Evolutionary conservation across 2,329 filamentous ascomycete species (phyloP).

Genomic region (Penicillium janthinellum): DNA sequence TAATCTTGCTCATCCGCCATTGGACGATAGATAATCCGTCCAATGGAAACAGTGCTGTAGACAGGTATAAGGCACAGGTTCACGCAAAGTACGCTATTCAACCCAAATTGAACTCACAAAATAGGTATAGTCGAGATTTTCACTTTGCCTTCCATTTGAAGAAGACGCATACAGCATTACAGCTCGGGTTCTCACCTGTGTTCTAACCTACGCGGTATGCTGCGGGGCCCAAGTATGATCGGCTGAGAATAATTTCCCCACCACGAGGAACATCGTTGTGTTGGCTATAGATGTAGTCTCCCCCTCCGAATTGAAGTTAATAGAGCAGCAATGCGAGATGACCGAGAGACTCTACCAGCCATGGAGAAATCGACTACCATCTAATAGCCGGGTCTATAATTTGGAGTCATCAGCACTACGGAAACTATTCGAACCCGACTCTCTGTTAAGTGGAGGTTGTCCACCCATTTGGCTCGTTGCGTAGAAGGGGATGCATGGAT

Average conservation of each 20-base stretch:
- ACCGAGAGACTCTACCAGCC: background rate
- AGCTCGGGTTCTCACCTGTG: too few species aligned
- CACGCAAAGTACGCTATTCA: too few species aligned
- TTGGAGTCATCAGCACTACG: slow-evolving; percentile 11
- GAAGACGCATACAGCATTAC: background rate
- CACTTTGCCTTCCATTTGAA: background rate
- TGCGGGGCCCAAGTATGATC: slow-evolving; percentile 1
- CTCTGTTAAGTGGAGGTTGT: slow-evolving; percentile 9
- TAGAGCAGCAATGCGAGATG: background rate
- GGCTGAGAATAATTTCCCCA: slow-evolving; percentile 2
- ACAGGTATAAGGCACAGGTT: background rate
- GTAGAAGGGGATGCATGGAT: slow-evolving; percentile 11
- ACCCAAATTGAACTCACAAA: background rate
- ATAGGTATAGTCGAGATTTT: background rate
- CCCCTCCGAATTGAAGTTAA: slow-evolving; percentile 5
- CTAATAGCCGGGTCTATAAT: slow-evolving; percentile 2
- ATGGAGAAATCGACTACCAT: background rate
- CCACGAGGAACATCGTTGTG: slow-evolving; percentile 5
- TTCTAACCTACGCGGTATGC: background rate
- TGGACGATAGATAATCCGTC: background rate
- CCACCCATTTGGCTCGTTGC: slow-evolving; percentile 14
- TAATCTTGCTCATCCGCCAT: background rate
- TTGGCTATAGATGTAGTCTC: slow-evolving; percentile 5
- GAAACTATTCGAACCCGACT: slow-evolving; percentile 4
- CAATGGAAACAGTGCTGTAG: background rate